phyloP scores from a whole-genome alignment of 192 early-diverging fungal genomes.

The Backusella tarrabulga region DNA sequence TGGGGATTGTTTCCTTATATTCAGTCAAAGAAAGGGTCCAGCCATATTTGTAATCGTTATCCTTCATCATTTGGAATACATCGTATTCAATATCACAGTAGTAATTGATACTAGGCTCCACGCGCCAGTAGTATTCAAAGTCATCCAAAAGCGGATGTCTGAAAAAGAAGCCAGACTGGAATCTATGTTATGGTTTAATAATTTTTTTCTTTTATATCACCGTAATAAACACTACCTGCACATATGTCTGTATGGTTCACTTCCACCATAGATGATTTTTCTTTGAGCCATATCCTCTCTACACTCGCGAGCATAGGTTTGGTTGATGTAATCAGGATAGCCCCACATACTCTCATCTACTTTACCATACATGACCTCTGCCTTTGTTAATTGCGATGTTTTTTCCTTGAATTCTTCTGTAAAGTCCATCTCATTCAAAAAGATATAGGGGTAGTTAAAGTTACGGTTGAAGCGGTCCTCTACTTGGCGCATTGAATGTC shows the following conservation, averaged over 20 bases:
- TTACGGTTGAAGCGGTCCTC: slow-evolving; percentile 79
- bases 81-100: slow-evolving; percentile 75
- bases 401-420: slow-evolving; percentile 61
- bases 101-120: slow-evolving; percentile 73
- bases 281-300: slow-evolving; percentile 50
- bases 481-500: slow-evolving; percentile 58
- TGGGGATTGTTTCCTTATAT: slow-evolving; percentile 54
- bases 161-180: slow-evolving; percentile 75
- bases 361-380: slow-evolving; percentile 56
- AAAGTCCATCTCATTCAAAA: slow-evolving; percentile 79
- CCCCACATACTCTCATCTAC: slow-evolving; percentile 63
- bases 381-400: slow-evolving; percentile 50
- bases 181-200: slow-evolving; percentile 32
- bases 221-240: slow-evolving; percentile 48
- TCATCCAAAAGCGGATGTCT: slow-evolving; percentile 64
- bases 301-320: slow-evolving; percentile 49
- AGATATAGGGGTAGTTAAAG: slow-evolving; percentile 85
- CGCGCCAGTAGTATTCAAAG: slow-evolving; percentile 80
- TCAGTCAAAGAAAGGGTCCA: slow-evolving; percentile 68
- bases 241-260: slow-evolving; percentile 72
- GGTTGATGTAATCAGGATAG: slow-evolving; percentile 73
- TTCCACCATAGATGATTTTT: slow-evolving; percentile 61
- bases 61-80: slow-evolving; percentile 67
- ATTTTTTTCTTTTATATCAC: background rate
- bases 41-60: slow-evolving; percentile 67